These are phyloP conservation scores for Talaromyces wortmannii DNA, from an alignment of 495 filamentous ascomycete genomes.

Conservation along the genomic window DNA sequence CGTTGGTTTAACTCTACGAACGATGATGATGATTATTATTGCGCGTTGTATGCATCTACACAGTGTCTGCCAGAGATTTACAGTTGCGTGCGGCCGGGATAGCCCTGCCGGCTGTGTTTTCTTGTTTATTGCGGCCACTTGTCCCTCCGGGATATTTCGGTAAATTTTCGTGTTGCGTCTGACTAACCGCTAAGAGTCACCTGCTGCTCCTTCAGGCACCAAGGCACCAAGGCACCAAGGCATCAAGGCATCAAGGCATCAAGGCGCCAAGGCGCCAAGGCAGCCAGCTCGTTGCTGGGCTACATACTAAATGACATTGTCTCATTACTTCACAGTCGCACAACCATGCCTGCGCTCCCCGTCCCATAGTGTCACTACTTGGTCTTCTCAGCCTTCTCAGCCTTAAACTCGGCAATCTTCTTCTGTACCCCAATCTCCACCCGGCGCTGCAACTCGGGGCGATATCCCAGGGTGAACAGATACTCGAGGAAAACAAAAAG, in stretches of 20 bases:
- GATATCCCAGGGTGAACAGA: conserved; percentile 84
- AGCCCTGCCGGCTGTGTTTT: no score
- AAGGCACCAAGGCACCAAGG: conserved; percentile 2
- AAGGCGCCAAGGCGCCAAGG: no score
- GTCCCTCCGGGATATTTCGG: conserved; percentile 3
- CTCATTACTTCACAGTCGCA: no score
- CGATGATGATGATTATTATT: not conserved
- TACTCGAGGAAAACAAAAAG: conserved; percentile 97
- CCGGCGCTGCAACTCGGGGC: conserved; percentile 74
- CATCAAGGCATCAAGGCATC: conserved; percentile 1
- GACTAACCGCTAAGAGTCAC: not conserved
- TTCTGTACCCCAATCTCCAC: conserved; percentile 66
- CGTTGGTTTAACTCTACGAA: not conserved
- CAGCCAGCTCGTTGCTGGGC: not conserved
- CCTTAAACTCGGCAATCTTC: conserved; percentile 44
- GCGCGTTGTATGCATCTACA: no score
- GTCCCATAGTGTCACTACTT: not conserved
- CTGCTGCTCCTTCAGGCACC: not conserved
- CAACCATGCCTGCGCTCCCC: no score
- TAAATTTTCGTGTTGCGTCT: not conserved
- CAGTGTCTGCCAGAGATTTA: no score
- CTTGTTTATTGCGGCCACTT: conserved; percentile 3
- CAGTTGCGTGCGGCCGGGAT: no score
- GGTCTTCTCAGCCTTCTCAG: conserved; percentile 16
- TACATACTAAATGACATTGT: not conserved